Percentiles rank a stretch among this genome's conserved stretches.
Conservation (phyloP, 2,329 filamentous ascomycete species). For the Cladosporium oxysporum region DNA sequence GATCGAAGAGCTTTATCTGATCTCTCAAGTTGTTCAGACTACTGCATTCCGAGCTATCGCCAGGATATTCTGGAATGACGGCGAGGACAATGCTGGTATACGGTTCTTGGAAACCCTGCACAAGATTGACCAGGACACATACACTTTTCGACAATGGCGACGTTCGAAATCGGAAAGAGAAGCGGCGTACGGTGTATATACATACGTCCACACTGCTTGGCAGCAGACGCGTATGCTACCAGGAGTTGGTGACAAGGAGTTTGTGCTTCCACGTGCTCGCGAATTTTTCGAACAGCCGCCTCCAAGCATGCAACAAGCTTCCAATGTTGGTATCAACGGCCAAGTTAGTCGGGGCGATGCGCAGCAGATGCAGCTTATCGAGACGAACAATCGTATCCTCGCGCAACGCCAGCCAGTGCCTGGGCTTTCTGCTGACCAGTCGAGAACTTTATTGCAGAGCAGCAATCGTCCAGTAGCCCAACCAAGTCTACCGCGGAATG, state of each 20-base stretch:
- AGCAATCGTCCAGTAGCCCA: not conserved
- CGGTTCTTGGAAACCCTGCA: slow-evolving; percentile 27
- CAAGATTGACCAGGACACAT: slow-evolving; percentile 27
- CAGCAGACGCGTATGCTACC: not conserved
- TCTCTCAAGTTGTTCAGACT: slow-evolving; percentile 54
- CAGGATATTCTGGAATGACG: slow-evolving; percentile 45
- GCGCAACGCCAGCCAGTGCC: not conserved
- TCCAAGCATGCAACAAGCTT: not conserved
- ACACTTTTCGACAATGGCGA: slow-evolving; percentile 21
- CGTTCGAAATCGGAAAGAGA: slow-evolving; percentile 22
- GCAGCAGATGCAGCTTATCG: not conserved
- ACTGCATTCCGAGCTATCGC: slow-evolving; percentile 57
- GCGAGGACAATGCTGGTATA: slow-evolving; percentile 26
- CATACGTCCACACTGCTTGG: slow-evolving; percentile 18
- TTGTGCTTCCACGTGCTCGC: not conserved
- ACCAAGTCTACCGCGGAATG: not conserved
- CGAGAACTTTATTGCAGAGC: not conserved
- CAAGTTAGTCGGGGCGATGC: not conserved
- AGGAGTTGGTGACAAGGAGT: not conserved
- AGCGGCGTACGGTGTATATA: slow-evolving; percentile 22
- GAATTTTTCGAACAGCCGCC: slow-evolving; percentile 1
- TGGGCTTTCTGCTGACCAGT: not conserved
- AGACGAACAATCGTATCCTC: not conserved
- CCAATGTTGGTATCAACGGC: not conserved
- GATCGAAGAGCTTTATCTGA: slow-evolving; percentile 48